Evolutionary conservation across 192 early-diverging fungal species (phyloP).

Genomic region (Phycomyces nitens): DNA sequence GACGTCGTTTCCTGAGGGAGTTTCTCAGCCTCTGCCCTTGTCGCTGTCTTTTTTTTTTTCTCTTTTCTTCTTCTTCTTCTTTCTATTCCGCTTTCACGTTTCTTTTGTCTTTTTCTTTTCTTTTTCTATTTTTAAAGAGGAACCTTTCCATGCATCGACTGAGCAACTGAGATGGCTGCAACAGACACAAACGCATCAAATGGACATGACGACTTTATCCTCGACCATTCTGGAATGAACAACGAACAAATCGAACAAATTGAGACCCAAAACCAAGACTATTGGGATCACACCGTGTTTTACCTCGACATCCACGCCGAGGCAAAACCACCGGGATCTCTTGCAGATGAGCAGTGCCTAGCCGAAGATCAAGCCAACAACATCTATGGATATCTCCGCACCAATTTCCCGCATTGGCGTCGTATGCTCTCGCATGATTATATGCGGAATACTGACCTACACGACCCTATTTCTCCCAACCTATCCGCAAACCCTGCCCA

Average conservation of each 20-base stretch:
- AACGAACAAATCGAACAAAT: background rate
- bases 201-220: background rate
- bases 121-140: background rate
- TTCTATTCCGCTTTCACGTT: too few species aligned
- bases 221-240: background rate
- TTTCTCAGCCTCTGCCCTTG: too few species aligned
- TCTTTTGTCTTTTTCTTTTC: too few species aligned
- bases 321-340: constrained; percentile 20
- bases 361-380: constrained; percentile 17
- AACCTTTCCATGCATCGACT: background rate
- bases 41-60: too few species aligned
- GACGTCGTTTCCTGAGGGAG: too few species aligned
- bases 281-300: constrained; percentile 6
- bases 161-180: background rate
- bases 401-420: constrained; percentile 24
- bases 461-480: constrained; percentile 1
- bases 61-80: too few species aligned
- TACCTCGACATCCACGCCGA: background rate
- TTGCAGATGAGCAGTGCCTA: constrained; percentile 22
- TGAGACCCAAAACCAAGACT: constrained; percentile 3
- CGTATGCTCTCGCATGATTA: constrained; percentile 25
- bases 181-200: background rate
- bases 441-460: constrained; percentile 26
- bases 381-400: constrained; percentile 4
- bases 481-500: constrained; percentile 4